Evolutionary conservation across 164 flowering plant species (phyloP), one percentile per base, ranked within the genome.

Genomic region (Aristolochia fimbriata): DNA sequence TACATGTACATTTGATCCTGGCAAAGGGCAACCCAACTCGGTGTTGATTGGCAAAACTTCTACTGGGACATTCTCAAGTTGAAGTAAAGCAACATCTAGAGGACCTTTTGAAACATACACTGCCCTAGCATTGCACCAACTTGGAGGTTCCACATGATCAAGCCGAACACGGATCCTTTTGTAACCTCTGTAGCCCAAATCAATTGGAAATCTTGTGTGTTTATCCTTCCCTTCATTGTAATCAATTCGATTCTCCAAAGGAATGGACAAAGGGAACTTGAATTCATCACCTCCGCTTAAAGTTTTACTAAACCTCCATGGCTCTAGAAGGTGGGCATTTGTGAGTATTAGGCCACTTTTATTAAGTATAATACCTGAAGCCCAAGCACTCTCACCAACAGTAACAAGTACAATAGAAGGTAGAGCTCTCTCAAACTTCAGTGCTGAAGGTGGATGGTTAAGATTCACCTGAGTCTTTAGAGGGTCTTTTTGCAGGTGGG

Each of bases 311-410:
- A 88, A 90, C 68, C 99, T 83, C 99, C 99, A 90, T 47, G 99
- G 97, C 72, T 93, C 99, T 63, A 93, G 65, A 66, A 93, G 76
- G 77, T 93, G 99, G 68, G 99, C 99, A 77, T 93, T 93, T 52
- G 99, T 90, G 66, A 93, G 96, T 72, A 93, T 74, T 52, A 93
- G 76, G 53, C 99, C 99, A 58, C 83, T 71, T 19, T 74, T 72
- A 58, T 93, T 93, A 48, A 93, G 88, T 69, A 93, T 30, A 64
- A 93, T 72, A 33, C 97, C 99, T 46, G 99, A 90, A 66, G 99
- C 99, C 99, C 99, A 93, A 25, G 80, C 76, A 55, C 92, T 88
- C 63, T 86, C 86, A 61, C 76, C 80, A 46, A 82, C 53, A 15
- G 95, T 85, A 33, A 93, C 67, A 62, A 93, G 95, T 76, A 86